Base-by-base conservation (phyloP, 768 basidiomycete species). In the Sarcomyxa edulis region DNA sequence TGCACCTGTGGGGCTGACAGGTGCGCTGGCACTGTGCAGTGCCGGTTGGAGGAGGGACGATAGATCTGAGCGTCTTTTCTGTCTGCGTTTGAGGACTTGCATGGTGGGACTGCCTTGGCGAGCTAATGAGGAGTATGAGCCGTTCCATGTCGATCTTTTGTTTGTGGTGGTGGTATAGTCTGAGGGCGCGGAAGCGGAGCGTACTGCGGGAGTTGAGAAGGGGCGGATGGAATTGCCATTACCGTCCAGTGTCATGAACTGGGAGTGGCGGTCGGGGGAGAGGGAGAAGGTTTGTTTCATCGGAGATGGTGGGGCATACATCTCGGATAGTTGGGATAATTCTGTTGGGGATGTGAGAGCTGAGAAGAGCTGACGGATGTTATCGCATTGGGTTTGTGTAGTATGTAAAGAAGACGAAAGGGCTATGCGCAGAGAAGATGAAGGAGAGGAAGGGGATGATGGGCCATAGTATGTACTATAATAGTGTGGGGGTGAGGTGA, bases 291-390 rank as follows among this genome's bases (percentile, higher is more conserved):
- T 44, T 19, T 53, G 55, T 47, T 48, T 58, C 24, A 44, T 50
- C 4, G 84, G 82, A 0, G 82, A 85, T 0, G 86, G 74, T 5
- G 89, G 88, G 0, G 86, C 85, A 56, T 92, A 92, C 89, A 92
- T 92, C 60, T 88, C 88, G 8, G 84, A 67, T 8, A 92, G 69
- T 52, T 86, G 88, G 7, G 81, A 69, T n/a, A 89, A 65, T 47
- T 85, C 80, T 10, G 71, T 55, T 6, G 84, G 81, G 6, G 74
- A 76, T 0, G 88, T 82, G 32, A 92, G 73, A 10, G 87, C 88
- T 6, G 81, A 72, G 33, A 92, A 72, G 3, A 90, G 72, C 35
- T 81, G 79, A 22, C 89, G 83, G 46, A 91, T 76, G 42, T 84
- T 84, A 52, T 90, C 88, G 51, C 81, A 84, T 58, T 91, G 87